These are phyloP conservation scores for Nicotiana attenuata DNA, from an alignment of 257 asterid species.

Conservation along the genomic window DNA sequence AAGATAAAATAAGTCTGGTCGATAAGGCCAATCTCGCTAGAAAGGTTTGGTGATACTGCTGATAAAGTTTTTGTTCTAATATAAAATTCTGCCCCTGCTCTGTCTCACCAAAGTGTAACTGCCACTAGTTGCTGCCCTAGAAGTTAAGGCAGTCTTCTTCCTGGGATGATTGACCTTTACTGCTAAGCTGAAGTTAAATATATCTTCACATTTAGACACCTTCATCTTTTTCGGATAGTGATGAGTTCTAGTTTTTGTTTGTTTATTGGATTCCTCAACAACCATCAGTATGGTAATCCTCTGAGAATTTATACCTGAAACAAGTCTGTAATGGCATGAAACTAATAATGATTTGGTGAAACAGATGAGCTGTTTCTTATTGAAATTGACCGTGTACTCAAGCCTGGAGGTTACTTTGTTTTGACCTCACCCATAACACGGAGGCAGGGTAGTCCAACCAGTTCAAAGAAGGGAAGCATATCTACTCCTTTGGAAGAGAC, in stretches of 20 bases:
- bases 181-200: neutral
- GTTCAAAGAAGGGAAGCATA: conserved; percentile 42
- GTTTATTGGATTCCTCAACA: neutral
- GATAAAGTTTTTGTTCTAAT: conserved; percentile 1
- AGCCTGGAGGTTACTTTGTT: conserved; percentile 94
- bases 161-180: neutral
- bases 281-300: neutral
- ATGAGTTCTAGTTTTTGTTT: neutral
- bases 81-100: neutral
- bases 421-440: conserved; percentile 69
- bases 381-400: conserved; percentile 91
- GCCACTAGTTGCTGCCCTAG: neutral
- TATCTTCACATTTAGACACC: neutral
- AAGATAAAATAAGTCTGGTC: neutral
- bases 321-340: conserved; percentile 9
- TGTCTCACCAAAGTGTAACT: neutral
- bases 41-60: neutral
- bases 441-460: conserved; percentile 43
- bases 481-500: conserved; percentile 59
- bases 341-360: conserved; percentile 27
- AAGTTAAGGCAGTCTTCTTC: neutral
- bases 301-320: neutral
- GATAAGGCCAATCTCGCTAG: neutral
- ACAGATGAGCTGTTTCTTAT: conserved; percentile 80
- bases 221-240: neutral